Evolutionary conservation across 495 filamentous ascomycete genomes (phyloP), one percentile per base, ranked within the genome.

Genomic region (Acidomyces sp.): DNA sequence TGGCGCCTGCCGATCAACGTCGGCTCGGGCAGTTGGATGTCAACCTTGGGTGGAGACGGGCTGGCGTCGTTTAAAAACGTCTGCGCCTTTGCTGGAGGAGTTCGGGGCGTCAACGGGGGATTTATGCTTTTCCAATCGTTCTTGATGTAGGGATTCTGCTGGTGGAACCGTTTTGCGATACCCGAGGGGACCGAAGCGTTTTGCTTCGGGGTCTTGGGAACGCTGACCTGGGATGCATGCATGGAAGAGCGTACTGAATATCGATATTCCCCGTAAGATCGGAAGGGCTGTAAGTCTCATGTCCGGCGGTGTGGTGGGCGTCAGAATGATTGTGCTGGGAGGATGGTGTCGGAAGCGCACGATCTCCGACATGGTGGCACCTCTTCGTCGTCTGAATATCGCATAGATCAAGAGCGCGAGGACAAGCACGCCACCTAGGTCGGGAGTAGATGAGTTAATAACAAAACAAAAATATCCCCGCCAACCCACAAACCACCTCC

Each of bases 201-300:
- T 7, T 28, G 26, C 7, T 15, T 32, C 9, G 6, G 9, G 15
- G 27, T 16, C n/a, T 28, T 35, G 2, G 3, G 21, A 2, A 28
- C 6, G 33, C 33, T 35, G 7, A 25, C 10, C 5, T n/a, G 18
- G 5, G 45, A 29, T 10, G 31, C 10, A 33, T 39, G 28, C 16
- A 27, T 38, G 3, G 46, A 49, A 2, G 46, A 49, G n/a, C 41
- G 34, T 20, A 49, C 37, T 1, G 46, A 49, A 24, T 45, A 49
- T 21, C 46, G 34, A 2, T 22, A 19, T 32, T 49, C 46, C 3
- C 40, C 36, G 26, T 45, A 45, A n/a, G 6, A 49, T 49, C 1
- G 46, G 46, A 16, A 49, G 21, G 16, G 46, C 41, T 6, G 46
- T 45, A 3, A 45, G 22, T 25, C 39, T 7, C 9, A 12, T 16